Evolutionary conservation across 345 rosid genomes (phyloP).

Genomic region (Excoecaria agallocha): DNA sequence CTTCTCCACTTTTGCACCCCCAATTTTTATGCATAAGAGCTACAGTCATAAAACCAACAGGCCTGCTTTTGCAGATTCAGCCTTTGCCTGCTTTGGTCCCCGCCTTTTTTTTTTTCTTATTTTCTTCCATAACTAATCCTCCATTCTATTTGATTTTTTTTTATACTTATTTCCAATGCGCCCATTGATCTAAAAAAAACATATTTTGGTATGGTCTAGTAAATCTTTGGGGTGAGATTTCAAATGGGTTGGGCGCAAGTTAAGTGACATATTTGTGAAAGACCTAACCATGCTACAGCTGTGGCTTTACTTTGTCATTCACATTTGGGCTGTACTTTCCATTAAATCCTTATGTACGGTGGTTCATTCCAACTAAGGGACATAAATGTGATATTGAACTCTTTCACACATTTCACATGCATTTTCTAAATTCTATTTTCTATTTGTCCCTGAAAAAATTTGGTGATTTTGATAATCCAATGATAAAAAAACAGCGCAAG

Average conservation of each 20-base stretch:
- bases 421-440: no score
- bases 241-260: not conserved
- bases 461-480: no score
- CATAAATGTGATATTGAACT: no score
- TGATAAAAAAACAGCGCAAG: no score
- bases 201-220: no score
- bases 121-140: not conserved
- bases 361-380: no score
- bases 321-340: not conserved
- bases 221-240: not conserved
- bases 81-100: not conserved
- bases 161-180: no score
- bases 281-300: slow-evolving; percentile 3
- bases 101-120: not conserved
- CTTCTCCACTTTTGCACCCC: not conserved
- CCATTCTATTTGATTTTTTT: no score
- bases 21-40: not conserved
- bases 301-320: not conserved
- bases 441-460: no score
- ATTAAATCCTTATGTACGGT: not conserved
- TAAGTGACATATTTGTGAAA: slow-evolving; percentile 9
- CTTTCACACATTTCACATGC: no score
- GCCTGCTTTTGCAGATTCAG: not conserved
- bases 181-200: no score
- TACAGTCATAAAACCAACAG: not conserved